Evolutionary conservation across 768 basidiomycete genomes (phyloP), one percentile per base, ranked within the genome.

Genomic region (Termitomyces sp.): DNA sequence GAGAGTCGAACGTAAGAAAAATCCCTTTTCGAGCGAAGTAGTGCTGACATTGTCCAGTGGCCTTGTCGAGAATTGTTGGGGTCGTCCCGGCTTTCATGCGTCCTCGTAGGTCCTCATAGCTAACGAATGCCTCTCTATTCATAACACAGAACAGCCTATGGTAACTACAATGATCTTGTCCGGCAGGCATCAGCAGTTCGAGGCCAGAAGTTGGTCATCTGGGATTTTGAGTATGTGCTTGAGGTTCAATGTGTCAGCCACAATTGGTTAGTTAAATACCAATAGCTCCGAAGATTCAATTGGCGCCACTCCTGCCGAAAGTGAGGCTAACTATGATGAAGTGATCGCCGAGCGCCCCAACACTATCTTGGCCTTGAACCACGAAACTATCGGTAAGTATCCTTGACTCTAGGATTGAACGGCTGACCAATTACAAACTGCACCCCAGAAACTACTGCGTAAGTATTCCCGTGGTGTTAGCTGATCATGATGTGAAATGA

Each of bases 141-240:
- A 32, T 48, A 16, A 46, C 10, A 31, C n/a, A 20, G n/a, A 32
- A 32, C 46, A 76, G 72, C 79, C 6, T 80, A 74, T 59, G 79
- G 79, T 10, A 74, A 65, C 61, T 78, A 76, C 67, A 80, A 82
- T 60, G 65, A 78, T 61, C 71, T 76, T n/a, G 79, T 79, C 14
- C 71, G 70, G 6, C 69, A 74, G 64, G 76, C 67, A 16, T 66
- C 76, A 1, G 59, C 49, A 26, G 54, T 68, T 24, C 68, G 74
- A n/a, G 69, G 70, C 3, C 75, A 77, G 55, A 69, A 69, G 5
- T 39, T 79, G 3, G 72, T 71, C 8, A 64, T 67, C 20, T 79
- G 77, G 76, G 76, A 67, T 52, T 67, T 67, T 24, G 66, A 67
- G 63, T 64, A 56, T 12, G 65, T 29, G 10, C 22, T 44, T 41